Evolutionary conservation across 2,329 filamentous ascomycete species (phyloP), one percentile per base, ranked within the genome.

Genomic region (Thielaviopsis punctulata): DNA sequence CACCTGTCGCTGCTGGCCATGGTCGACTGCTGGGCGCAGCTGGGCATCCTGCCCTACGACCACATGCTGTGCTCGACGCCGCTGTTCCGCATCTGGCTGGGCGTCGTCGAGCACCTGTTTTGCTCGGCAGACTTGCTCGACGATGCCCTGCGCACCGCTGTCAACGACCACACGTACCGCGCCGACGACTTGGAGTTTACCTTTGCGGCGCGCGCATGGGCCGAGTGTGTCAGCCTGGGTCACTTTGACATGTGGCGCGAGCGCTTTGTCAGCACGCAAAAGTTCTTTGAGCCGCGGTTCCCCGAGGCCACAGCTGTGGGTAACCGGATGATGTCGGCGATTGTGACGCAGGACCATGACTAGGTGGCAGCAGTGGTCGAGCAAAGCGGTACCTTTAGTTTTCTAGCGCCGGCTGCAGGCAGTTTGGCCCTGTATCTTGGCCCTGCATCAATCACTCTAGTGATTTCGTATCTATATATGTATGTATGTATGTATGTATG

Each of bases 61-160:
- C 93, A 98, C 71, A 98, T 98, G 89, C 93, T 98, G 59, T 98
- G 92, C 70, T 95, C 88, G 51, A 98, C 92, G 39, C 92, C 92
- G 69, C 78, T 96, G 46, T 98, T 98, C 72, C 84, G 92, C 49
- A 79, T 98, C 58, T 95, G 92, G 79, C 77, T 98, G 30, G 92
- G 92, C 53, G 93, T 95, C n/a, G 90, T 89, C 1, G 92, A 98
- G 68, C 90, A 94, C 64, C 73, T 98, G 36, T 98, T 95, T 71
- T 82, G 88, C 58, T 88, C 89, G 61, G 74, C 78, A 18, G 77
- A 76, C 2, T 72, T 95, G 50, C 78, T 98, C 13, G 83, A 94
- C 49, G 87, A 92, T 63, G 84, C 84, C 22, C 77, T 98, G 59
- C 76, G 83, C 48, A 92, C 87, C 7, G 90, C 88, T 2, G 80